phyloP scores from a whole-genome alignment of 495 filamentous ascomycete genomes.

The Parachaetomium inaequale region DNA sequence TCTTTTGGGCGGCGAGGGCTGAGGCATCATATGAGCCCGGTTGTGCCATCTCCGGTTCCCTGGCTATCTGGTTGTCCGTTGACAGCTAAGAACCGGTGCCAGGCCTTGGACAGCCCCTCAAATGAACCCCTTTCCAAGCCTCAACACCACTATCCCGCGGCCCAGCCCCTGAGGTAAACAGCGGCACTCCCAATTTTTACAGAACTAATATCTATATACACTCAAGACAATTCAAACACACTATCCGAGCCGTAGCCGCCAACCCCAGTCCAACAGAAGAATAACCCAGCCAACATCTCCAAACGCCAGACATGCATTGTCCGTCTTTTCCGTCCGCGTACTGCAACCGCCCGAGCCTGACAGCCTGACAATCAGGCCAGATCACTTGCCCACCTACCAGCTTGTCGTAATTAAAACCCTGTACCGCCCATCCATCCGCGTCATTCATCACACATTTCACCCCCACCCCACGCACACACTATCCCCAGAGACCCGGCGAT shows the following conservation, averaged over 20 bases:
- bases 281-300: slow-evolving; percentile 13
- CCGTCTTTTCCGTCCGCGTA: slow-evolving; percentile 5
- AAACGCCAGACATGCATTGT: slow-evolving; percentile 23
- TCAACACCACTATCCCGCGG: neutral
- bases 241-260: neutral
- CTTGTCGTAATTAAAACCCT: neutral
- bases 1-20: neutral
- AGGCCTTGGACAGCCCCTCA: too few relatives aligned
- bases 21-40: neutral
- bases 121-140: too few relatives aligned
- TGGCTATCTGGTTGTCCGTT: too few relatives aligned
- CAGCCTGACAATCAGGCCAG: neutral
- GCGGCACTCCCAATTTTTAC: neutral
- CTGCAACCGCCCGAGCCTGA: neutral
- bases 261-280: neutral
- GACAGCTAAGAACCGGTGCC: too few relatives aligned
- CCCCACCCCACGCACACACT: neutral
- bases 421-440: slow-evolving; percentile 5
- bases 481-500: neutral
- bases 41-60: too few relatives aligned
- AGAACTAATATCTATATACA: slow-evolving; percentile 9
- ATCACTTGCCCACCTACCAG: neutral
- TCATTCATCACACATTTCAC: slow-evolving; percentile 10
- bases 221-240: neutral
- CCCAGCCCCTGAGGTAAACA: slow-evolving; percentile 8